Conservation (phyloP, 345 rosid species). For the Turnera subulata region DNA sequence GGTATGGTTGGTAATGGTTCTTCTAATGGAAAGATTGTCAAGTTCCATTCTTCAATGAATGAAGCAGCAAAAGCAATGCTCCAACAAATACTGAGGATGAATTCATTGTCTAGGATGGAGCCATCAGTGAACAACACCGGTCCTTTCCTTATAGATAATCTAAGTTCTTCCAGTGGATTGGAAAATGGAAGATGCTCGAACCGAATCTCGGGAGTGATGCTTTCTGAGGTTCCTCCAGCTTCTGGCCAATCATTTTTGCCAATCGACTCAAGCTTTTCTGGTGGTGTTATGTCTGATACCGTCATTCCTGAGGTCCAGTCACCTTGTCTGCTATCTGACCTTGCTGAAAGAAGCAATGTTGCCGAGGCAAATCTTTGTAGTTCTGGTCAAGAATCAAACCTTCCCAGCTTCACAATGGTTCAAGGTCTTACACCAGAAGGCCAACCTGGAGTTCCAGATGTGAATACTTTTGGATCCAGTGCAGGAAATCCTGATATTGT, state of each 20-base stretch:
- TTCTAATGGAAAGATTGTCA: slow-evolving; percentile 22
- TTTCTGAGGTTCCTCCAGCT: slow-evolving; percentile 16
- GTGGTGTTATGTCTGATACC: slow-evolving; percentile 11
- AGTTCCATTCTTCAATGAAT: slow-evolving; percentile 32
- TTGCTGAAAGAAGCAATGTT: slow-evolving; percentile 12
- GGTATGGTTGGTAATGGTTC: slow-evolving; percentile 1
- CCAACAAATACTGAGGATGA: slow-evolving; percentile 25
- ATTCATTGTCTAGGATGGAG: slow-evolving; percentile 23
- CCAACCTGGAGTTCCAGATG: slow-evolving; percentile 4
- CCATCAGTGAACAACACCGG: slow-evolving; percentile 15
- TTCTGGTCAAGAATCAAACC: slow-evolving; percentile 4
- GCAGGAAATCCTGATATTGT: not conserved
- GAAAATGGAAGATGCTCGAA: slow-evolving; percentile 9
- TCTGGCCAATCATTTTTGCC: slow-evolving; percentile 11
- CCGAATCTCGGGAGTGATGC: slow-evolving; percentile 14
- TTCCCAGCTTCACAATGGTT: not conserved
- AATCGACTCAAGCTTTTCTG: slow-evolving; percentile 29
- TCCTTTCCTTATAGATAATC: slow-evolving; percentile 16
- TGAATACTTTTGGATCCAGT: not conserved
- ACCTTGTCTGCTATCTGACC: slow-evolving; percentile 15
- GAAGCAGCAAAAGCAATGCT: slow-evolving; percentile 31
- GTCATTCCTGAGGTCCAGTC: slow-evolving; percentile 30
- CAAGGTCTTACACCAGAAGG: slow-evolving; percentile 9
- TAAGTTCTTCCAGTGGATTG: slow-evolving; percentile 9
- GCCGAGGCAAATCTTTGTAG: slow-evolving; percentile 13